Percentiles rank a stretch among this genome's conserved stretches.
phyloP scores from a whole-genome alignment of 306 rosid species.

The Castanea mollissima region DNA sequence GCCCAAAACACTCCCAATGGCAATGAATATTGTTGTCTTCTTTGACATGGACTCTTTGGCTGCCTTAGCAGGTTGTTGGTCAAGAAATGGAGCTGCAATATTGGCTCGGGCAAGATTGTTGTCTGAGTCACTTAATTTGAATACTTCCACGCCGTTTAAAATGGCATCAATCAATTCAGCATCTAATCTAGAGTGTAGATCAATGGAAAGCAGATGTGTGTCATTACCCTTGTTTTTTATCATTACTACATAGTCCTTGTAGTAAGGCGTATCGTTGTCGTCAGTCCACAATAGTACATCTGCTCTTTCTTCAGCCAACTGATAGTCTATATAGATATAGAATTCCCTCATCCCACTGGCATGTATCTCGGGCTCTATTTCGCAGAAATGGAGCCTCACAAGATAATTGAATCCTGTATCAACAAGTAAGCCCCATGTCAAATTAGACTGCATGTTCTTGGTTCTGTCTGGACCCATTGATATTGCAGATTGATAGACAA shows the following conservation, averaged over 20 bases:
- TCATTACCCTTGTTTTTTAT: conserved; percentile 1
- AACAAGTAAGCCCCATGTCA: conserved; percentile 34
- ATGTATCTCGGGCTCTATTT: neutral
- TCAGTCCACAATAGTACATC: neutral
- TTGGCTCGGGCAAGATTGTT: conserved; percentile 4
- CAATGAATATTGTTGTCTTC: neutral
- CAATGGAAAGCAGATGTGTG: conserved; percentile 19
- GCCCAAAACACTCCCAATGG: neutral
- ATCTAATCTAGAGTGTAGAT: neutral
- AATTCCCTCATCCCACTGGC: neutral
- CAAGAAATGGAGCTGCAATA: neutral
- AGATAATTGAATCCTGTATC: conserved; percentile 44
- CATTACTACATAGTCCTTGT: neutral
- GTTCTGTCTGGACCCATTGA: neutral
- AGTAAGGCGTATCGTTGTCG: neutral
- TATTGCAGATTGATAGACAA: conserved; percentile 21
- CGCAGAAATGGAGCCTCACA: conserved; percentile 34
- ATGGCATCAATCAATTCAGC: neutral
- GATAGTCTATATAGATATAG: neutral
- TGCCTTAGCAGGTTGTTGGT: neutral
- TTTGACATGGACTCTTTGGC: neutral
- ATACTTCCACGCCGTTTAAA: conserved; percentile 30
- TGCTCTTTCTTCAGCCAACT: neutral
- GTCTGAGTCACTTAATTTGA: conserved; percentile 14
- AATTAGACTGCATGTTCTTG: conserved; percentile 19